A percentile compares a stretch with the other conserved stretches of the same genome.
Evolutionary conservation across 352 stramenopile species (phyloP).

Genomic region (Globisporangium parvum): DNA sequence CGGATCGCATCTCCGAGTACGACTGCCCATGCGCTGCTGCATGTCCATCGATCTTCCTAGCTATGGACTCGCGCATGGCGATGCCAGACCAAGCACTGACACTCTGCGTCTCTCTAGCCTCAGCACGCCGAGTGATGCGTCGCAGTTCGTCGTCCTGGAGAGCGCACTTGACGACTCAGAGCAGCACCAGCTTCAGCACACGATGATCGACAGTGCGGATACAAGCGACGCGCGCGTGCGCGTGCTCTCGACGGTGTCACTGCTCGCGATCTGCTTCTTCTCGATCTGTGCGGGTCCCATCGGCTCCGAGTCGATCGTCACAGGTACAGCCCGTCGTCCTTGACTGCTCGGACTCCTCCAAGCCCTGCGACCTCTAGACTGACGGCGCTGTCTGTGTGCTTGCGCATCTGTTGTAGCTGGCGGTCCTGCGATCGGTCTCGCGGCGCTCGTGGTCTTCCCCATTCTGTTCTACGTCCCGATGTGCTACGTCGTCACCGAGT

Average conservation of each 20-base stretch:
- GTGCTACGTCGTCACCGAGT: constrained; percentile 39
- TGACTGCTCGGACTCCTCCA: not conserved
- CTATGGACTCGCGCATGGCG: no score
- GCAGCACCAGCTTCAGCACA: constrained; percentile 1
- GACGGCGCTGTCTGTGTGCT: not conserved
- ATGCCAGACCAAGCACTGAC: no score
- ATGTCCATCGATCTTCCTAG: no score
- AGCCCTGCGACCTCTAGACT: no score
- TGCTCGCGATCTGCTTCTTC: constrained; percentile 60
- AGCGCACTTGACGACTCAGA: constrained; percentile 10
- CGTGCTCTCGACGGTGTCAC: constrained; percentile 27
- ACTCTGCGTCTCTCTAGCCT: not conserved
- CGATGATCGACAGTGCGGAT: constrained; percentile 1
- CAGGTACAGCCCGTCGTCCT: constrained; percentile 10
- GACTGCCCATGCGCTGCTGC: no score
- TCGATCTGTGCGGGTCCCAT: constrained; percentile 35
- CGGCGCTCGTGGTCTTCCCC: constrained; percentile 28
- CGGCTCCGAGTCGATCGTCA: constrained; percentile 36
- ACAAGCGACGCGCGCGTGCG: constrained; percentile 6
- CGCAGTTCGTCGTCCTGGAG: constrained; percentile 16
- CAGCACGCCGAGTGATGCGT: constrained; percentile 10
- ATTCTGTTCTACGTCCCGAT: constrained; percentile 47
- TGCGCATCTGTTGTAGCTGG: constrained; percentile 22
- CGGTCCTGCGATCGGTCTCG: constrained; percentile 31
- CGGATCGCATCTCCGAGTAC: constrained; percentile 16